Evolutionary conservation across 768 basidiomycete genomes (phyloP).

Genomic region (Tricholomella constricta): DNA sequence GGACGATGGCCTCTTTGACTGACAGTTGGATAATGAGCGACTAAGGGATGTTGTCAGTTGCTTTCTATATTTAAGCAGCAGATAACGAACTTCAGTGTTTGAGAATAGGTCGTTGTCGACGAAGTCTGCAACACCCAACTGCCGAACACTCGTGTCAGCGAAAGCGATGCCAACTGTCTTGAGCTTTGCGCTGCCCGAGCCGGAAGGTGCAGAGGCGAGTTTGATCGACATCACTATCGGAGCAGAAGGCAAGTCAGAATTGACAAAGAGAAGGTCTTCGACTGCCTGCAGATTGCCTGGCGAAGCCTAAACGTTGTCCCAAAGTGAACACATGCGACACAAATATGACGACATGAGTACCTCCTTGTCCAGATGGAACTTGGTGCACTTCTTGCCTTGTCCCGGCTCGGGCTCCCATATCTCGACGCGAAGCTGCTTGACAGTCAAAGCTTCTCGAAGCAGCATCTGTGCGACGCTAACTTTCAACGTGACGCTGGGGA

Average conservation of each 20-base stretch:
- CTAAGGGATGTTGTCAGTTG: constrained; percentile 41
- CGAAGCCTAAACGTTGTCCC: constrained; percentile 38
- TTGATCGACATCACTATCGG: constrained; percentile 92
- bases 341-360: constrained; percentile 33
- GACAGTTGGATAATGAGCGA: constrained; percentile 94
- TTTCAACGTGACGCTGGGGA: constrained; percentile 81
- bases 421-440: constrained; percentile 88
- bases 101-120: constrained; percentile 95
- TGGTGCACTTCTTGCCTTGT: constrained; percentile 71
- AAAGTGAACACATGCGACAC: not conserved
- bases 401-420: constrained; percentile 81
- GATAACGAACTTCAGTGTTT: constrained; percentile 79
- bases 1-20: constrained; percentile 92
- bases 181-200: constrained; percentile 54
- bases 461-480: constrained; percentile 76
- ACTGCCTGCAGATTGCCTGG: constrained; percentile 71
- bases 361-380: constrained; percentile 83
- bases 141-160: constrained; percentile 83
- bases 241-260: constrained; percentile 76
- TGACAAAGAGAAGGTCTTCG: constrained; percentile 84
- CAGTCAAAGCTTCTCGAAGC: constrained; percentile 86
- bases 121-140: constrained; percentile 89
- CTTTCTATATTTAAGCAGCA: not conserved
- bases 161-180: constrained; percentile 87
- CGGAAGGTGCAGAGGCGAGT: constrained; percentile 54